Percentiles rank a stretch among this genome's conserved stretches.
Evolutionary conservation across 2,329 filamentous ascomycete genomes (phyloP).

Genomic region (Aspergillus novofumigatus): DNA sequence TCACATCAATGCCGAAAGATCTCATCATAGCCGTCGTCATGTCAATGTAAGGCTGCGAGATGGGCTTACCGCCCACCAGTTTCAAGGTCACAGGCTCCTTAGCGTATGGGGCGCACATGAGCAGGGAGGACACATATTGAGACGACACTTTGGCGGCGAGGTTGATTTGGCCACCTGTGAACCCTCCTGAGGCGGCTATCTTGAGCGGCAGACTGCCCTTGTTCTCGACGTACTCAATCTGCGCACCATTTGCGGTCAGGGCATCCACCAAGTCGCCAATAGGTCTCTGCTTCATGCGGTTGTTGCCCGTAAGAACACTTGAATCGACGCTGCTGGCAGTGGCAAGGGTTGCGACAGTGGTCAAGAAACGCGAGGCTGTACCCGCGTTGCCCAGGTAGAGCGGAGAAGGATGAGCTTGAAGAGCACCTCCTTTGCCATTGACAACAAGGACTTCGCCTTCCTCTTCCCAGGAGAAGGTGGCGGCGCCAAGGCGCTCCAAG

Average conservation of each 20-base stretch:
- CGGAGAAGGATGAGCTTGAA: constrained; percentile 69
- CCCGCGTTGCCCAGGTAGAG: constrained; percentile 95
- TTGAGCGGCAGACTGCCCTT: constrained; percentile 78
- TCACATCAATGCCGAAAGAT: constrained; percentile 78
- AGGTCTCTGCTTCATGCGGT: constrained; percentile 91
- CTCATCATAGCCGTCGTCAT: constrained; percentile 99
- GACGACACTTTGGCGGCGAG: constrained; percentile 93
- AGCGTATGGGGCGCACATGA: constrained; percentile 96
- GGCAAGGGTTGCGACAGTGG: constrained; percentile 83
- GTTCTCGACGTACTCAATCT: constrained; percentile 78
- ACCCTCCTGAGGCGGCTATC: constrained; percentile 76
- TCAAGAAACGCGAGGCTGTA: constrained; percentile 91
- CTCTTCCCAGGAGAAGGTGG: constrained; percentile 89
- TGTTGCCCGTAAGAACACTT: constrained; percentile 86
- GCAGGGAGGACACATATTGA: constrained; percentile 95
- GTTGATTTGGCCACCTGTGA: constrained; percentile 82
- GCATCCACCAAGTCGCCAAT: constrained; percentile 93
- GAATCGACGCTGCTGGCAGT: constrained; percentile 58
- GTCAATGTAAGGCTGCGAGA: constrained; percentile 95
- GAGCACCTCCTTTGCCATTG: constrained; percentile 80
- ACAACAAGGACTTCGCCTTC: constrained; percentile 88
- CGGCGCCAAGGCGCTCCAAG: constrained; percentile 77
- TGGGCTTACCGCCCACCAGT: constrained; percentile 92
- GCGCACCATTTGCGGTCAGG: constrained; percentile 78
- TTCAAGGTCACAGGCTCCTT: constrained; percentile 88